Conservation (phyloP, 345 rosid species). For the Hypericum perforatum region DNA sequence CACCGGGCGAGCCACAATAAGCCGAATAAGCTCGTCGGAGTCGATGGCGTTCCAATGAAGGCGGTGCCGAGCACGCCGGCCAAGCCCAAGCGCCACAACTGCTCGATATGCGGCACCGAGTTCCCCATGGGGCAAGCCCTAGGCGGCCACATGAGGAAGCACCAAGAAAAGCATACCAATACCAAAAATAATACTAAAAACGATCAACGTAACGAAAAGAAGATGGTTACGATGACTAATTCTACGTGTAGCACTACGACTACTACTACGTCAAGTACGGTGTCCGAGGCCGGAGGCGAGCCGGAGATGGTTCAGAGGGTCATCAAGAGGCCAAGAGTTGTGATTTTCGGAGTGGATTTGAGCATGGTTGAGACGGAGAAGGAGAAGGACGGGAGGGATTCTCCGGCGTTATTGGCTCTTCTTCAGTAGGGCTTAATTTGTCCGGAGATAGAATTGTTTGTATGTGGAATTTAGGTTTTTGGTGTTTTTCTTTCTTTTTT, state of each 20-base stretch:
- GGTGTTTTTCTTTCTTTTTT: no score
- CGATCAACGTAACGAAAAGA: no score
- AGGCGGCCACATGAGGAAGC: constrained; percentile 2
- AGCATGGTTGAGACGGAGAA: not conserved
- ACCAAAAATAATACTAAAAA: no score
- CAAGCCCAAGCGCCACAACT: not conserved
- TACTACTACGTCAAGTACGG: not conserved
- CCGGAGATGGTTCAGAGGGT: not conserved
- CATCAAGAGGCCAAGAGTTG: not conserved
- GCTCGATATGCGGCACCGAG: not conserved
- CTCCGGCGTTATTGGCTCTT: no score
- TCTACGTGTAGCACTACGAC: no score
- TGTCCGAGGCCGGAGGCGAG: not conserved
- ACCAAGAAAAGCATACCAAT: not conserved
- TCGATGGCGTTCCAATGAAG: not conserved
- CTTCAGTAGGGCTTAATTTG: no score
- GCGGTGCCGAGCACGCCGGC: not conserved
- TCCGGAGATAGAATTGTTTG: no score
- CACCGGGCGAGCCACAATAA: constrained; percentile 89
- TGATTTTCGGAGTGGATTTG: not conserved
- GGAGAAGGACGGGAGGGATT: not conserved
- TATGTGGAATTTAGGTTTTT: no score
- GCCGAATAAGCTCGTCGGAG: constrained; percentile 24
- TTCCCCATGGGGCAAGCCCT: constrained; percentile 4
- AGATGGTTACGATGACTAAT: no score